Percentiles rank a stretch among this genome's conserved stretches.
Evolutionary conservation across 2,329 filamentous ascomycete genomes (phyloP).

Genomic region (Ophiocordyceps unilateralis): DNA sequence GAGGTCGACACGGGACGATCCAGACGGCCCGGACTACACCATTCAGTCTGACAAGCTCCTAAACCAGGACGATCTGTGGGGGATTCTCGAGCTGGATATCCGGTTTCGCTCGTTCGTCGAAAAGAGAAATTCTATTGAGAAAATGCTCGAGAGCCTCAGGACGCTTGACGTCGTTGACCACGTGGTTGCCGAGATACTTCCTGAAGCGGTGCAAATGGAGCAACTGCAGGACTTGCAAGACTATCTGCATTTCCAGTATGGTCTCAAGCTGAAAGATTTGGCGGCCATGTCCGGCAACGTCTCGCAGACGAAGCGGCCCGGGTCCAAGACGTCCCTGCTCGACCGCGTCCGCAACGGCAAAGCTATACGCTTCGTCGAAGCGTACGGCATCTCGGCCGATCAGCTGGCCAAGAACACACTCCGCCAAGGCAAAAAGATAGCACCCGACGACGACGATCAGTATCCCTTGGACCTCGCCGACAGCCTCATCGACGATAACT

Average conservation of each 20-base stretch:
- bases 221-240: constrained; percentile 94
- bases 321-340: constrained; percentile 63
- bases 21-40: constrained; percentile 54
- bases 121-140: constrained; percentile 73
- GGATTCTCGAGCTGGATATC: constrained; percentile 83
- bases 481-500: constrained; percentile 53
- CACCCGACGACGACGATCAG: constrained; percentile 68
- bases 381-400: constrained; percentile 80
- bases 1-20: constrained; percentile 45
- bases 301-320: constrained; percentile 60
- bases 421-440: constrained; percentile 58
- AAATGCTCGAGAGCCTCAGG: constrained; percentile 58
- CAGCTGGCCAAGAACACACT: constrained; percentile 76
- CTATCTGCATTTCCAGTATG: constrained; percentile 89
- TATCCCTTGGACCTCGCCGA: constrained; percentile 81
- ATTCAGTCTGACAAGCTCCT: constrained; percentile 74
- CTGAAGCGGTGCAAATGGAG: constrained; percentile 68
- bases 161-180: constrained; percentile 47
- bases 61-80: constrained; percentile 87
- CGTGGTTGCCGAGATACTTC: constrained; percentile 70
- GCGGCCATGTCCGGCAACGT: constrained; percentile 43
- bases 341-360: constrained; percentile 71
- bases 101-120: constrained; percentile 89
- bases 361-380: constrained; percentile 67
- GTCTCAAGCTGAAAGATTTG: constrained; percentile 66